Evolutionary conservation across 2,329 filamentous ascomycete species (phyloP), one percentile per base, ranked within the genome.

Genomic region (Phoma herbarum): DNA sequence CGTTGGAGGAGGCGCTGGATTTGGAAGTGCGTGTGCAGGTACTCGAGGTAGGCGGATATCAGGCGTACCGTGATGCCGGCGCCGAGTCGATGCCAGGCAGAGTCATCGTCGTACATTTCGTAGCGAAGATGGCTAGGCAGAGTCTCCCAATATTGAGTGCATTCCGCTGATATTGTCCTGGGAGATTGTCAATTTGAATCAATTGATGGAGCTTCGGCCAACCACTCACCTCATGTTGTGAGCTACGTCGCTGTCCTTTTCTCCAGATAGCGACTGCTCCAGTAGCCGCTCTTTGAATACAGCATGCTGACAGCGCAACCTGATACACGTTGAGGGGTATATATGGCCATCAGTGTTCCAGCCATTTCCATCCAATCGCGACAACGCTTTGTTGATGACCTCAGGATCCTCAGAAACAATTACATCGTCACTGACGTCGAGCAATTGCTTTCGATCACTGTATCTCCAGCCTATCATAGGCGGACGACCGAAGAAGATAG

Each of bases 391-490:
- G 41, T 71, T 70, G 9, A 76, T 52, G 33, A 69, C 23, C 3
- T 63, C 59, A 1, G 63, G 55, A 47, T 75, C 66, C n/a, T 70
- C 67, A 12, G 67, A 70, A 12, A 62, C 44, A 6, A 72, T 58
- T 11, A 68, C 60, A 12, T 66, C 51, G 50, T 76, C 74, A 39
- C 72, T 68, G 18, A 77, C 52, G 52, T 77, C 74, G 14, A 77
- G 64, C 16, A 70, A 58, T 49, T 70, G 64, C 49, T 66, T 69
- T 14, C 73, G 69, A 45, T 75, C 71, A 46, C 69, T 72, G 39
- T 75, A 77, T 20, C 69, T 61, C 64, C 67, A 67, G 10, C 67
- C 65, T 68, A 77, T 75, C 71, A 74, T 71, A 0, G 74, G 74
- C 14, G 74, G 74, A 22, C 74, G 67, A 16, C 74, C 74, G 28